These are phyloP conservation scores for Xylaria castorea DNA, from an alignment of 495 filamentous ascomycete species.

Conservation along the genomic window DNA sequence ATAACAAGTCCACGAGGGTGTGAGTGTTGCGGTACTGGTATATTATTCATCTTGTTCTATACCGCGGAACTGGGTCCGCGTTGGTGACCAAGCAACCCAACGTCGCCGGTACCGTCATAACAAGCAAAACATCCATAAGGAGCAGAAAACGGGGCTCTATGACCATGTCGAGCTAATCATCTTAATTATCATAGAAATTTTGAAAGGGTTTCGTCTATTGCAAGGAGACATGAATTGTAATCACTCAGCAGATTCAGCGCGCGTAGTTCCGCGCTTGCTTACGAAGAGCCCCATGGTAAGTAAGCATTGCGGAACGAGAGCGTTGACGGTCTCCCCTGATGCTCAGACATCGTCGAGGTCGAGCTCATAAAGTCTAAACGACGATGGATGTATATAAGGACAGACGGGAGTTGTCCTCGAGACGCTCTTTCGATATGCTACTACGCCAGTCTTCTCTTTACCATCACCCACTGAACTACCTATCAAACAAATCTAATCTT, in stretches of 20 bases:
- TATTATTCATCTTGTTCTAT: conserved; percentile 11
- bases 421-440: neutral
- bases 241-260: neutral
- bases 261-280: conserved; percentile 6
- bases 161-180: neutral
- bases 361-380: neutral
- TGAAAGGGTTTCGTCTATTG: neutral
- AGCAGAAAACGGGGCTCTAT: neutral
- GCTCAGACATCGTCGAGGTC: conserved; percentile 1
- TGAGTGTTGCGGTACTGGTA: neutral
- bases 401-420: neutral
- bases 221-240: neutral
- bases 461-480: neutral
- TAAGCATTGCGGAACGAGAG: conserved; percentile 10
- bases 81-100: conserved; percentile 26
- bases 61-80: conserved; percentile 22
- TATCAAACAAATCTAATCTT: neutral
- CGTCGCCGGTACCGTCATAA: neutral
- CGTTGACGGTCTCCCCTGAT: neutral
- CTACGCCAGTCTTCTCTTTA: neutral
- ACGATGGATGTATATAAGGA: neutral
- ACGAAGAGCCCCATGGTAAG: neutral
- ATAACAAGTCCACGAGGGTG: neutral
- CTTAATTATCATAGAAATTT: neutral
- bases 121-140: neutral